Percentiles rank a stretch among this genome's conserved stretches.
phyloP scores from a whole-genome alignment of 768 basidiomycete species.

The Mrakia gelida region DNA sequence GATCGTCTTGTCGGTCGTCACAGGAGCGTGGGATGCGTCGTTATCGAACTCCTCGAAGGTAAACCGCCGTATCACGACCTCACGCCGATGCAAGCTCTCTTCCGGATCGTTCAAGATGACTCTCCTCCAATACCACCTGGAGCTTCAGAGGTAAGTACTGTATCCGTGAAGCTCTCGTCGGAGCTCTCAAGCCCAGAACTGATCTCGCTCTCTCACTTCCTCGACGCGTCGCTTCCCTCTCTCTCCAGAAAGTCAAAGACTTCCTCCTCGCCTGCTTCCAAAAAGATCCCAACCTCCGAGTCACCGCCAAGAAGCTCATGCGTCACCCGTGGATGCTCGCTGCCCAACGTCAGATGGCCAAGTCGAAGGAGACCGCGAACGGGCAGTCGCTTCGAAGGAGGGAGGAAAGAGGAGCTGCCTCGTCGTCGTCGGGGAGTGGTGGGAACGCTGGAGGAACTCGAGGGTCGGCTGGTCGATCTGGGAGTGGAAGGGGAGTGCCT shows the following conservation, averaged over 20 bases:
- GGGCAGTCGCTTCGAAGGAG: conserved; percentile 22
- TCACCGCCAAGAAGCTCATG: conserved; percentile 87
- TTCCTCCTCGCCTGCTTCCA: conserved; percentile 97
- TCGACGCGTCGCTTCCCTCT: not conserved
- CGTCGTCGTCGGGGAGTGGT: conserved; percentile 35
- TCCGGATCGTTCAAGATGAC: conserved; percentile 97
- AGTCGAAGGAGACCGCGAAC: conserved; percentile 25
- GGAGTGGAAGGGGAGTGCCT: not conserved
- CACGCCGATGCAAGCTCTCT: conserved; percentile 96
- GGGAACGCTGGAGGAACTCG: conserved; percentile 9
- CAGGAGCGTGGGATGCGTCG: conserved; percentile 91
- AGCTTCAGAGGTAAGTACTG: conserved; percentile 64
- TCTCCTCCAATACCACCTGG: conserved; percentile 94
- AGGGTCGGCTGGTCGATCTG: conserved; percentile 38
- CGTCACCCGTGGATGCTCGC: conserved; percentile 94
- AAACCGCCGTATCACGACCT: conserved; percentile 94
- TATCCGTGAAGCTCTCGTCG: not conserved
- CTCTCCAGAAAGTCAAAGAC: conserved; percentile 73
- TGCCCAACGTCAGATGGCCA: conserved; percentile 66
- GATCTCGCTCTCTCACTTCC: not conserved
- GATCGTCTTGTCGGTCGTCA: not conserved
- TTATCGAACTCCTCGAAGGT: conserved; percentile 85
- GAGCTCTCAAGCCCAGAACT: too few species aligned
- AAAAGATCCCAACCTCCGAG: conserved; percentile 90
- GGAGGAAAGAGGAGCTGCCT: conserved; percentile 28